phyloP scores from a whole-genome alignment of 768 basidiomycete species.

The Lactarius trivialis region DNA sequence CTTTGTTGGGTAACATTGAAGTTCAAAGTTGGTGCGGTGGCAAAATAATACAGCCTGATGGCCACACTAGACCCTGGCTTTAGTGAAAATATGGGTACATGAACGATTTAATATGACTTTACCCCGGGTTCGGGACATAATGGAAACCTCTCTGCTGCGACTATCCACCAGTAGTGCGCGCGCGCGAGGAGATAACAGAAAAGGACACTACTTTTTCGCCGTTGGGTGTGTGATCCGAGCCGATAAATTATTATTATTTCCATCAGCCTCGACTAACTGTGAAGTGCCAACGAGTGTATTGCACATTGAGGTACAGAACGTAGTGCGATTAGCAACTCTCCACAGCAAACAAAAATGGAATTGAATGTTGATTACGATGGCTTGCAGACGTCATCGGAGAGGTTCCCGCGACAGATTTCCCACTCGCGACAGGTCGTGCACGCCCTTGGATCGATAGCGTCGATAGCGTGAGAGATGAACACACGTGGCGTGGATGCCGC shows the following conservation, averaged over 20 bases:
- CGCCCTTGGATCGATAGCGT: not conserved
- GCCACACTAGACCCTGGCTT: not conserved
- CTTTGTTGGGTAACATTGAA: slow-evolving; percentile 20
- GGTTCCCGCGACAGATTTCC: not conserved
- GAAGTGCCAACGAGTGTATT: not conserved
- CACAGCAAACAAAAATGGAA: not conserved
- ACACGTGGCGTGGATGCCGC: not conserved
- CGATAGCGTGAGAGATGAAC: not conserved
- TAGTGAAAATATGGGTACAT: slow-evolving; percentile 10
- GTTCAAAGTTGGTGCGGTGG: slow-evolving; percentile 21
- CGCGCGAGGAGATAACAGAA: slow-evolving; percentile 10
- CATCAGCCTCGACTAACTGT: not conserved
- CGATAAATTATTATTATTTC: not conserved
- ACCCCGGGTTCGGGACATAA: slow-evolving; percentile 11
- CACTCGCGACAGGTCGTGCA: not conserved
- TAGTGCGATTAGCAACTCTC: not conserved
- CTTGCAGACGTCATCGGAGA: not conserved
- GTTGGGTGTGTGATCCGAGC: not conserved
- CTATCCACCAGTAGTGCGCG: slow-evolving; percentile 14
- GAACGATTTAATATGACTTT: slow-evolving; percentile 3
- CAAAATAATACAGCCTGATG: not conserved
- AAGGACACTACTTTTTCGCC: not conserved
- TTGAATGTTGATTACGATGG: not conserved
- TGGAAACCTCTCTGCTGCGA: slow-evolving; percentile 19
- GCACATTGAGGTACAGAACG: not conserved